Evolutionary conservation across 2,329 filamentous ascomycete genomes (phyloP).

Genomic region (Magnaporthiopsis rhizophila): DNA sequence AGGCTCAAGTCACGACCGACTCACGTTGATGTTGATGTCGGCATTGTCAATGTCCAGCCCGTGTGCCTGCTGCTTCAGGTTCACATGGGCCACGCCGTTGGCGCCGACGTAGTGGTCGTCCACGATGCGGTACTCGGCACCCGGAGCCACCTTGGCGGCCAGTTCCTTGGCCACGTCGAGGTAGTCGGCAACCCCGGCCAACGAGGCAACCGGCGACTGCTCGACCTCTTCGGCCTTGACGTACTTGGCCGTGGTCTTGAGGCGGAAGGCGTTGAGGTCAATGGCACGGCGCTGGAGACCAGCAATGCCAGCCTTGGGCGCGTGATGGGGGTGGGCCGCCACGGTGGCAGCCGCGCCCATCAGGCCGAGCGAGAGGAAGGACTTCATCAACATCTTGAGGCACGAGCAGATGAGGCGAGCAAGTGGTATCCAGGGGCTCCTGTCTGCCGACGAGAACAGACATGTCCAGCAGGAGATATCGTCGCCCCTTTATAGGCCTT

Average conservation of each 20-base stretch:
- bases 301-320: constrained; percentile 14
- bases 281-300: constrained; percentile 23
- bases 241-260: constrained; percentile 22
- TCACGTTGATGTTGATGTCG: constrained; percentile 52
- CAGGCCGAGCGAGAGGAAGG: constrained; percentile 18
- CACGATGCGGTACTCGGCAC: constrained; percentile 39
- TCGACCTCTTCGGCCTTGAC: constrained; percentile 20
- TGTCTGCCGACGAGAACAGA: not conserved
- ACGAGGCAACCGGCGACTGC: constrained; percentile 16
- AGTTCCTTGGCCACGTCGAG: constrained; percentile 36
- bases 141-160: constrained; percentile 28
- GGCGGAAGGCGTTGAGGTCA: constrained; percentile 25
- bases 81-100: constrained; percentile 48
- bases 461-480: not conserved
- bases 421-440: too few relatives aligned
- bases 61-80: constrained; percentile 51
- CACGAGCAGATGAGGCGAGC: constrained; percentile 2
- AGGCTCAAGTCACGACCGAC: constrained; percentile 15
- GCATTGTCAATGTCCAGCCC: constrained; percentile 53
- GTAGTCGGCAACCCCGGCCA: constrained; percentile 27
- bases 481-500: not conserved
- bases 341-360: constrained; percentile 22
- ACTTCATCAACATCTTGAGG: constrained; percentile 6
- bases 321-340: constrained; percentile 18
- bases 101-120: constrained; percentile 44